A percentile compares a stretch with the other conserved stretches of the same genome.
Conservation (phyloP, 345 rosid species). For the Citrus cavaleriei region DNA sequence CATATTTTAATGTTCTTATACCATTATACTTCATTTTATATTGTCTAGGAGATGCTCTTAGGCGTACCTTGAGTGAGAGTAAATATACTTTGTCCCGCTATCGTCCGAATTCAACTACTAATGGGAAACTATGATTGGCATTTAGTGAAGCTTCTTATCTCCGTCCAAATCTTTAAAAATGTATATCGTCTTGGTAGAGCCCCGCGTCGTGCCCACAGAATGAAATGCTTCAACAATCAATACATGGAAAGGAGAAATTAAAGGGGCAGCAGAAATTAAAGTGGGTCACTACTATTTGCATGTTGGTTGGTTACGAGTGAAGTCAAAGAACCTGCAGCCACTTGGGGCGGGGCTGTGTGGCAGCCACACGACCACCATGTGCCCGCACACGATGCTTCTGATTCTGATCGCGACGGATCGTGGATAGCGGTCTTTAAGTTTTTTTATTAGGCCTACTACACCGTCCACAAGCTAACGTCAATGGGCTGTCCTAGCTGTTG, state of each 20-base stretch:
- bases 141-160: too few relatives aligned
- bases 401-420: neutral
- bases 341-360: conserved; percentile 4
- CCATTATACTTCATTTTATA: too few relatives aligned
- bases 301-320: conserved; percentile 2
- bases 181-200: too few relatives aligned
- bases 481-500: neutral
- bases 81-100: too few relatives aligned
- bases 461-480: neutral
- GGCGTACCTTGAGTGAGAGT: too few relatives aligned
- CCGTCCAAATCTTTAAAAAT: too few relatives aligned
- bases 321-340: conserved; percentile 1
- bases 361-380: conserved; percentile 9
- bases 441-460: neutral
- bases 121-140: too few relatives aligned
- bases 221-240: neutral
- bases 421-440: too few relatives aligned
- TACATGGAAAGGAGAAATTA: too few relatives aligned
- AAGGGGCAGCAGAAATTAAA: neutral
- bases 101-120: too few relatives aligned
- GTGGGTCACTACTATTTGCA: neutral
- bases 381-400: neutral
- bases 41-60: too few relatives aligned
- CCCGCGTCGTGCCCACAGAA: neutral
- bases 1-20: too few relatives aligned